Percentiles rank a stretch among this genome's conserved stretches.
Conservation (phyloP, 805 yeast genomes). For the Kodamaea jinghongensis region DNA sequence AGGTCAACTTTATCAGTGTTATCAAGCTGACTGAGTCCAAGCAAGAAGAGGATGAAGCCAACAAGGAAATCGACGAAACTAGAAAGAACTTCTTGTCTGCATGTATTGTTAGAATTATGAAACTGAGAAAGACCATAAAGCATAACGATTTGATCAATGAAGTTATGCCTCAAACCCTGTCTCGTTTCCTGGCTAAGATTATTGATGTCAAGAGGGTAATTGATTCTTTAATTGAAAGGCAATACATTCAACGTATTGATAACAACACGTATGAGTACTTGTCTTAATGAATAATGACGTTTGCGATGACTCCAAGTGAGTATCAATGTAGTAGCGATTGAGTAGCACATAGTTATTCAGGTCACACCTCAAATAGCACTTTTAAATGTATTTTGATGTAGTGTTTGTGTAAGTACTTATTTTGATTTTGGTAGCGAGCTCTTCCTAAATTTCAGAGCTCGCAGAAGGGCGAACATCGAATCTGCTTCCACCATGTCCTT, state of each 20-base stretch:
- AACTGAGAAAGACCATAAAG: constrained; percentile 76
- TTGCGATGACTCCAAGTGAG: too few relatives aligned
- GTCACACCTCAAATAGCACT: too few relatives aligned
- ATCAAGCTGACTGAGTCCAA: constrained; percentile 55
- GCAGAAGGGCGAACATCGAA: too few relatives aligned
- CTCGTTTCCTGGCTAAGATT: constrained; percentile 80
- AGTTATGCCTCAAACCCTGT: constrained; percentile 78
- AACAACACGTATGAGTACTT: constrained; percentile 76
- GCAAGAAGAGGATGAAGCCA: constrained; percentile 71
- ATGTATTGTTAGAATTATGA: constrained; percentile 94
- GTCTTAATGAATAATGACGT: constrained; percentile 43
- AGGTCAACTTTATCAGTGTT: constrained; percentile 71
- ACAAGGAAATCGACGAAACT: constrained; percentile 80
- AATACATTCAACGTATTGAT: constrained; percentile 74
- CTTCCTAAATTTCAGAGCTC: too few relatives aligned
- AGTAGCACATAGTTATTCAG: too few relatives aligned
- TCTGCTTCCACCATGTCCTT: constrained; percentile 23
- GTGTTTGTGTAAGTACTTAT: too few relatives aligned
- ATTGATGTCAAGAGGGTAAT: constrained; percentile 85
- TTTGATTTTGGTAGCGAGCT: too few relatives aligned
- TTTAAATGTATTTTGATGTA: too few relatives aligned
- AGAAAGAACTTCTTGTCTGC: constrained; percentile 85
- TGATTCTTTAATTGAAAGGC: constrained; percentile 80
- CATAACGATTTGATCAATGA: constrained; percentile 84
- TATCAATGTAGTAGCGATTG: too few relatives aligned